Evolutionary conservation across 306 rosid genomes (phyloP).

Genomic region (Begonia peltatifolia): DNA sequence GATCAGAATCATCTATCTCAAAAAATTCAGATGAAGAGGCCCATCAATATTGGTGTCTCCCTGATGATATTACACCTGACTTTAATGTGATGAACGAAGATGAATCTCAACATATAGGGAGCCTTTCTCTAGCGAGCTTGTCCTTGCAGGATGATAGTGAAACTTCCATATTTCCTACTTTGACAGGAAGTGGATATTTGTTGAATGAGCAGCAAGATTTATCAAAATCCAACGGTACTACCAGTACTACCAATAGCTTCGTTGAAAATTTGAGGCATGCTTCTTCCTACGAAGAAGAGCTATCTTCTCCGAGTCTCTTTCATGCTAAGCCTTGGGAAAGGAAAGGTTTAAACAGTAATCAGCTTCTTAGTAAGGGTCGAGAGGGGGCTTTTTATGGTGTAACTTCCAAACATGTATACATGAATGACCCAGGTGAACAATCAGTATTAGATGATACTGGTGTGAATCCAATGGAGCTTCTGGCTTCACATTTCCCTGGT

Average conservation of each 20-base stretch:
- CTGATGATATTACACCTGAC: conserved; percentile 96
- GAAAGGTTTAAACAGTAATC: conserved; percentile 36
- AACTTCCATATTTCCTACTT: conserved; percentile 33
- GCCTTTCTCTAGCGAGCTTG: conserved; percentile 53
- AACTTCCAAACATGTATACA: conserved; percentile 43
- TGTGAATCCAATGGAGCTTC: conserved; percentile 63
- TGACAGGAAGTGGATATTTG: conserved; percentile 46
- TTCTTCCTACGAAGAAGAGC: conserved; percentile 50
- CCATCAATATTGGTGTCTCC: conserved; percentile 88
- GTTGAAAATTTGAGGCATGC: conserved; percentile 51
- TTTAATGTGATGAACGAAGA: conserved; percentile 78
- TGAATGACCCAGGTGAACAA: conserved; percentile 50
- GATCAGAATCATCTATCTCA: conserved; percentile 65
- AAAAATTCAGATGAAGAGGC: conserved; percentile 91
- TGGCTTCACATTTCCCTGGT: conserved; percentile 84
- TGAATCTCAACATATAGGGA: conserved; percentile 50
- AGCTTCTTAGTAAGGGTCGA: conserved; percentile 31
- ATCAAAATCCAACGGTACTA: conserved; percentile 12
- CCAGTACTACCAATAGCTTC: conserved; percentile 17
- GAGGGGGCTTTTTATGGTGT: conserved; percentile 49
- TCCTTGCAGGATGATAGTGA: conserved; percentile 61
- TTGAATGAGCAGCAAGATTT: conserved; percentile 45
- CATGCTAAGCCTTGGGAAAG: conserved; percentile 64
- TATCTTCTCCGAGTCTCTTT: conserved; percentile 39
- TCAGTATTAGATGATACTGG: conserved; percentile 40